Evolutionary conservation across 78 protist species (phyloP), one percentile per base, ranked within the genome.

Genomic region (Dictyostelium firmibasis): DNA sequence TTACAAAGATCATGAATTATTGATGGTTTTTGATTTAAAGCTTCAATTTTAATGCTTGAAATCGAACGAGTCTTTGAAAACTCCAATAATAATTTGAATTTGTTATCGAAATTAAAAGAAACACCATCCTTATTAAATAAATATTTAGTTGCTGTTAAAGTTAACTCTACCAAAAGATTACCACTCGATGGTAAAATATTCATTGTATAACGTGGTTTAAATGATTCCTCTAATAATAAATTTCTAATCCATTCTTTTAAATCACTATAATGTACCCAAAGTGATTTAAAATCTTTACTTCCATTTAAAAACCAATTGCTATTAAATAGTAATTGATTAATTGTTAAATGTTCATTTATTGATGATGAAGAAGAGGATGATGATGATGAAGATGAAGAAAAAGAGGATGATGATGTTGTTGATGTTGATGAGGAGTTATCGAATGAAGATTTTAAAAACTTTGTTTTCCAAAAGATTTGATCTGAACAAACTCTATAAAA

Each of bases 51-150:
- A 44, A 89, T 75, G n/a, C 64, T 36, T 31, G 82, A 50, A 36
- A 89, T 43, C 47, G 70, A 27, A 20, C 53, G 70, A 14, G 69
- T 43, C 20, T 69, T 50, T 43, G 94, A 81, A 31, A 89, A 89
- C 25, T 89, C 94, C 27, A 89, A 50, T 23, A 69, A n/a, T 25
- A 89, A 70, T 81, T 64, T 78, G n/a, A 89, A 89, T 81, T 89
- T 69, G 50, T 81, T 89, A 16, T 81, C 88, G 36, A 89, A 89
- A 62, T 81, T 89, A 75, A 89, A 89, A 9, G 94, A 89, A 7
- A 38, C 27, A 36, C 94, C 94, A 35, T 89, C 94, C 38, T 89
- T 89, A 81, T 89, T 89, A 47, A 89, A 89, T 10, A 89, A 79
- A 50, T 89, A 89, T 38, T 89, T 89, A 0, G 84, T 89, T 1